Evolutionary conservation across 306 rosid genomes (phyloP).

Genomic region (Cajanus cajan): DNA sequence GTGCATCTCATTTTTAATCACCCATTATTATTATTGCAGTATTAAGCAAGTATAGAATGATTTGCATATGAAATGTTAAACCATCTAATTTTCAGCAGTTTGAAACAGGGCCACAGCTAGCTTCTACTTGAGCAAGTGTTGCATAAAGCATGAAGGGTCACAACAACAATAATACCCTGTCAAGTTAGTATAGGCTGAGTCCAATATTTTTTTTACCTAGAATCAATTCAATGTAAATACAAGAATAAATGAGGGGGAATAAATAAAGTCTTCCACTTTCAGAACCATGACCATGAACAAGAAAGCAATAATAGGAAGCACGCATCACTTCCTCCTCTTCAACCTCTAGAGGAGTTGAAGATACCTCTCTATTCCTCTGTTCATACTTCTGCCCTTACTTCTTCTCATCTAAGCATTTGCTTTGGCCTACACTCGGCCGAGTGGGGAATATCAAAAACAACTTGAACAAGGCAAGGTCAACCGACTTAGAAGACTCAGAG

Average conservation of each 20-base stretch:
- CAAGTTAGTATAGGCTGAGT: neutral
- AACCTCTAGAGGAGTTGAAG: too few relatives aligned
- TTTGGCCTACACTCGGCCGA: too few relatives aligned
- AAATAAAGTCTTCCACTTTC: neutral
- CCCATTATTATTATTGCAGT: neutral
- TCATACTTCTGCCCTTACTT: too few relatives aligned
- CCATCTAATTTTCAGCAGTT: neutral
- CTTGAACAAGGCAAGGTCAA: too few relatives aligned
- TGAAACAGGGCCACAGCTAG: neutral
- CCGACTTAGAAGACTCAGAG: too few relatives aligned
- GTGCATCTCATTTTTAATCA: neutral
- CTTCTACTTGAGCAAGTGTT: neutral
- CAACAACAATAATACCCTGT: neutral
- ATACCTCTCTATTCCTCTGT: too few relatives aligned
- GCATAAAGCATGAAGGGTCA: neutral
- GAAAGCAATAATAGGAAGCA: too few relatives aligned
- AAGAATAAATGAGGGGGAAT: neutral
- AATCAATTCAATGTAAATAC: neutral
- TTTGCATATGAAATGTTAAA: constrained; percentile 8
- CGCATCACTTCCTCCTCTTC: too few relatives aligned
- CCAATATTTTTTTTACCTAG: neutral
- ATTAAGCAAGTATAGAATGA: constrained; percentile 5
- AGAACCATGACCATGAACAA: neutral
- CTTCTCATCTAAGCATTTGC: too few relatives aligned
- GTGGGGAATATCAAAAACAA: too few relatives aligned